These are phyloP conservation scores for Cyclospora cayetanensis DNA, from an alignment of 169 alveolate species.

Conservation along the genomic window DNA sequence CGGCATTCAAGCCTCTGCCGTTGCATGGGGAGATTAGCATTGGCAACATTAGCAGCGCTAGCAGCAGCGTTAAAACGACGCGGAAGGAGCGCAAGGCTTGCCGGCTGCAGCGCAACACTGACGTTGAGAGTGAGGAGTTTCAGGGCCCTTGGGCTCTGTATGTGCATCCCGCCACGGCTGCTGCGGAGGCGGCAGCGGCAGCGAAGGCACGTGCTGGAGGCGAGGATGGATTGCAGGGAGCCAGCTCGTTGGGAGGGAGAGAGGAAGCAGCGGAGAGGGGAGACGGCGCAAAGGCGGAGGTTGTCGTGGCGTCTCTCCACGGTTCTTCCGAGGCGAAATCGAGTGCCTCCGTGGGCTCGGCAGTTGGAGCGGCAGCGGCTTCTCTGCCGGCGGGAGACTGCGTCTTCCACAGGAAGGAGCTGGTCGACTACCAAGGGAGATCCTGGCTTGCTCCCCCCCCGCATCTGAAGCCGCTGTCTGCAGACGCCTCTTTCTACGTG, in stretches of 20 bases:
- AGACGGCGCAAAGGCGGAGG: neutral
- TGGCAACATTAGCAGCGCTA: neutral
- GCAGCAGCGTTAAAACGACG: neutral
- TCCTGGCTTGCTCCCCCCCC: conserved; percentile 69
- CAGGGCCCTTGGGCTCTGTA: conserved; percentile 74
- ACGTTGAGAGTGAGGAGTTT: conserved; percentile 64
- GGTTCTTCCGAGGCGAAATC: neutral
- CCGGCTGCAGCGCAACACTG: conserved; percentile 7
- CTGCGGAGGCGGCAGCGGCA: conserved; percentile 1
- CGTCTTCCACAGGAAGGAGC: conserved; percentile 67
- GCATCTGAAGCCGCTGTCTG: neutral
- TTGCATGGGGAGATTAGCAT: neutral
- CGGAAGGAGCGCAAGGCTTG: neutral
- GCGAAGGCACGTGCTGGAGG: neutral
- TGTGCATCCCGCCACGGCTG: neutral
- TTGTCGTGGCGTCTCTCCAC: neutral
- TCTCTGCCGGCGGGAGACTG: neutral
- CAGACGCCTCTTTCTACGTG: conserved; percentile 34
- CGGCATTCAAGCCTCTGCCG: neutral
- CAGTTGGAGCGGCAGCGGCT: neutral
- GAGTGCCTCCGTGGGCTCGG: neutral
- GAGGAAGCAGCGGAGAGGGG: neutral
- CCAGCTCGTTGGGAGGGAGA: neutral
- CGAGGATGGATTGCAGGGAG: neutral
- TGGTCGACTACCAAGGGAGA: conserved; percentile 74